Percentiles rank a stretch among this genome's conserved stretches.
These are phyloP conservation scores for Wickerhamomyces alni DNA, from an alignment of 805 yeast genomes.

Conservation along the genomic window DNA sequence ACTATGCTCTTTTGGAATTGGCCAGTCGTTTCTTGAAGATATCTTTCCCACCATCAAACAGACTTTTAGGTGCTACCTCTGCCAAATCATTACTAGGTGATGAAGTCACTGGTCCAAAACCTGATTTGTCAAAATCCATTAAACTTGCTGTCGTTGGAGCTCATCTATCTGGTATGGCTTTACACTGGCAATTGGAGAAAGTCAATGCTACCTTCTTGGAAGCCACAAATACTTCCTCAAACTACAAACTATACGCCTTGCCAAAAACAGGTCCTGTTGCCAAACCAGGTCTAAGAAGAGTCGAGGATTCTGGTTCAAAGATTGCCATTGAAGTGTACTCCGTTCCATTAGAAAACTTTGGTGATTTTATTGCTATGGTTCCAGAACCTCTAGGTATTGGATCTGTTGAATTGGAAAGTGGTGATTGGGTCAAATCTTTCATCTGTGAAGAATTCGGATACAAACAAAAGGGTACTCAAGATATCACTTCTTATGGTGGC, in stretches of 20 bases:
- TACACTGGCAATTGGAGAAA: conserved; percentile 90
- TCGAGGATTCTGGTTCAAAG: conserved; percentile 39
- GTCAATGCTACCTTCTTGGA: conserved; percentile 69
- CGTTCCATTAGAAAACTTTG: conserved; percentile 72
- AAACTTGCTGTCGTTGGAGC: conserved; percentile 95
- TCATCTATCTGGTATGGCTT: conserved; percentile 79
- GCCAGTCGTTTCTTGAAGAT: conserved; percentile 64
- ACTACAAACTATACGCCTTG: conserved; percentile 75
- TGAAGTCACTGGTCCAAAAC: conserved; percentile 39
- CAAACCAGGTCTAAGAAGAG: conserved; percentile 84
- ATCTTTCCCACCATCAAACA: conserved; percentile 36
- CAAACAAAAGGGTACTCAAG: conserved; percentile 60
- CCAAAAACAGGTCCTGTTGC: conserved; percentile 76
- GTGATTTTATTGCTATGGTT: conserved; percentile 78
- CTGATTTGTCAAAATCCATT: conserved; percentile 27
- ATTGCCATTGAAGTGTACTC: conserved; percentile 81
- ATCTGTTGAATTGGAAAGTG: conserved; percentile 73
- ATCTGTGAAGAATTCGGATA: conserved; percentile 93
- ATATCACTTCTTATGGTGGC: conserved; percentile 84
- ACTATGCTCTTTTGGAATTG: conserved; percentile 79
- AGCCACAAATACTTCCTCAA: conserved; percentile 61
- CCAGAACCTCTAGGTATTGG: conserved; percentile 97
- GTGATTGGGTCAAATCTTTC: conserved; percentile 86
- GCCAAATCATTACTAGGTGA: conserved; percentile 29
- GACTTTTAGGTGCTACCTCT: conserved; percentile 53